These are phyloP conservation scores for Lentinula sp. DNA, from an alignment of 768 basidiomycete species.

Conservation along the genomic window DNA sequence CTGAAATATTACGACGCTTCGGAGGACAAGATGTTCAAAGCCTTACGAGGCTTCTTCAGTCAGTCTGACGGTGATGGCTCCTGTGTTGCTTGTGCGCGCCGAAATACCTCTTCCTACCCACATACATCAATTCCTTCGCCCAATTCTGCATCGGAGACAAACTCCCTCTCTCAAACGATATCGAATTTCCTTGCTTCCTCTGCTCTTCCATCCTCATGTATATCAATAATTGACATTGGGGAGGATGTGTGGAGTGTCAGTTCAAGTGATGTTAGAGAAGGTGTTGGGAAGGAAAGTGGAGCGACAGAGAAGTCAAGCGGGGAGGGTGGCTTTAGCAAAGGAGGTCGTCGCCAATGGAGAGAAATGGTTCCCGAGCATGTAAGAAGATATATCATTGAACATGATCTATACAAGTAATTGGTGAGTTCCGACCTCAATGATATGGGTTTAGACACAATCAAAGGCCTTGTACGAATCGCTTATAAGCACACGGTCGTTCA, in stretches of 20 bases:
- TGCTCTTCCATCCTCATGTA: slow-evolving; percentile 44
- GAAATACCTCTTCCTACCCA: slow-evolving; percentile 21
- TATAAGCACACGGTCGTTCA: too few species aligned
- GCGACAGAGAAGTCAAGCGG: not conserved
- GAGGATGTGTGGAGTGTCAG: slow-evolving; percentile 52
- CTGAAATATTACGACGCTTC: slow-evolving; percentile 60
- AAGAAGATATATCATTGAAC: slow-evolving; percentile 43
- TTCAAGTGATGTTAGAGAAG: slow-evolving; percentile 60
- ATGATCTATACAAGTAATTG: slow-evolving; percentile 34
- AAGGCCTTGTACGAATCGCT: too few species aligned
- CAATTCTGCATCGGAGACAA: slow-evolving; percentile 4
- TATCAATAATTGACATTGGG: slow-evolving; percentile 60
- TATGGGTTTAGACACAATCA: too few species aligned
- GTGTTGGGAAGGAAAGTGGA: slow-evolving; percentile 25
- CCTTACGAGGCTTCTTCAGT: slow-evolving; percentile 55
- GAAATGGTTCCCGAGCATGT: slow-evolving; percentile 39
- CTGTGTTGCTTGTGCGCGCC: slow-evolving; percentile 60
- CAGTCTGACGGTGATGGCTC: slow-evolving; percentile 42
- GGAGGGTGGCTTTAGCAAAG: not conserved
- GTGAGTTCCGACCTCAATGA: too few species aligned
- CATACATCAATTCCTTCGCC: not conserved
- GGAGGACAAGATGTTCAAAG: slow-evolving; percentile 43
- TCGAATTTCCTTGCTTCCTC: slow-evolving; percentile 30
- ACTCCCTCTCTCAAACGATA: slow-evolving; percentile 22
- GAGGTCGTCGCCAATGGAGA: slow-evolving; percentile 28